phyloP scores from a whole-genome alignment of 371 early-diverging fungal species.

The Lichtheimia hyalospora region DNA sequence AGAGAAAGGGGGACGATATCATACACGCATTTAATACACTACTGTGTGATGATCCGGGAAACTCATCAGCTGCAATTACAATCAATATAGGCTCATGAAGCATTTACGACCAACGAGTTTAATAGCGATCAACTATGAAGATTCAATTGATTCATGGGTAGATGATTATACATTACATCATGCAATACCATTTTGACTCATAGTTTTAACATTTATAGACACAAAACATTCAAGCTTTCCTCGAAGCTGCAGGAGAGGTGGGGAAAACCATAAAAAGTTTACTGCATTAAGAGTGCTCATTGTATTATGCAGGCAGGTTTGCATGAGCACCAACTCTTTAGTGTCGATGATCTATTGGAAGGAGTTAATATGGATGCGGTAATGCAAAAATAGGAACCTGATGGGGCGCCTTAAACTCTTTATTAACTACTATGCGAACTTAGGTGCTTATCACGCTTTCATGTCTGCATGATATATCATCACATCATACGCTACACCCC shows the following conservation, averaged over 20 bases:
- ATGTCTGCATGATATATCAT: constrained; percentile 2
- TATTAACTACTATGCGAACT: constrained; percentile 3
- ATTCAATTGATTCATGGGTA: constrained; percentile 5
- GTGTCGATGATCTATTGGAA: constrained; percentile 26
- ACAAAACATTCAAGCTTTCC: constrained; percentile 7
- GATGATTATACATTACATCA: not conserved
- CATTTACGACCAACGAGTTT: not conserved
- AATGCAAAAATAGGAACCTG: constrained; percentile 6
- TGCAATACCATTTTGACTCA: not conserved
- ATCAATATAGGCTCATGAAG: constrained; percentile 6
- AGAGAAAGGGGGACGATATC: constrained; percentile 3
- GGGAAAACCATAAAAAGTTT: not conserved
- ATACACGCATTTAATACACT: too few relatives aligned
- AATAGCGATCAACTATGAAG: not conserved
- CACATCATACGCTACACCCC: too few relatives aligned
- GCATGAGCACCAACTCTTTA: constrained; percentile 24
- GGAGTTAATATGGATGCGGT: constrained; percentile 31
- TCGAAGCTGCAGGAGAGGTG: constrained; percentile 3
- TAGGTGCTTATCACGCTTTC: constrained; percentile 14
- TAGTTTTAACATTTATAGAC: not conserved
- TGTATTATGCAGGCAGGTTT: constrained; percentile 23
- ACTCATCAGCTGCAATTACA: not conserved
- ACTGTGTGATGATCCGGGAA: not conserved
- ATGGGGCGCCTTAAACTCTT: not conserved
- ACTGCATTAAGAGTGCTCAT: not conserved